Evolutionary conservation across 805 yeast species (phyloP), one percentile per base, ranked within the genome.

Genomic region (Candida tallmaniae): DNA sequence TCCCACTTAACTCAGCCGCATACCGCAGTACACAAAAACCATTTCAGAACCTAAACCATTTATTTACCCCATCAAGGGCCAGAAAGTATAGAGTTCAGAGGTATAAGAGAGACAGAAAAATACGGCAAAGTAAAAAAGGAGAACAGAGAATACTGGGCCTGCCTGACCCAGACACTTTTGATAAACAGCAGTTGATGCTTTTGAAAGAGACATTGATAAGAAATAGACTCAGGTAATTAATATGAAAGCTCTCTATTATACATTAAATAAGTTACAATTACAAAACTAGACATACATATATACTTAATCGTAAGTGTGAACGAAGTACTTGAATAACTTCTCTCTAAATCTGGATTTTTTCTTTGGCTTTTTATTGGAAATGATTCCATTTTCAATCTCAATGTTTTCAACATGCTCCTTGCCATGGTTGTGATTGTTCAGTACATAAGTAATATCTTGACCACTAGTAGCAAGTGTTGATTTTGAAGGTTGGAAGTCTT

Each of bases 301-400:
- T 20, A 20, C 23, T 7, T 7, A 20, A 10, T 50, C 57, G 40
- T 62, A 61, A 26, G 42, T 33, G 34, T 53, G 58, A 16, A 63
- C 46, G 34, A 63, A 63, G 33, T 54, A 57, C 41, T 60, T 62
- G 44, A 51, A 51, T 9, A 53, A 33, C 27, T 41, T 51, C 13
- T 42, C 46, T 25, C 45, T 51, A 22, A 53, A 47, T 30, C 45
- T 49, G 9, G 44, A 42, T n/a, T 41, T 40, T 27, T 42, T 41
- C 31, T 23, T 34, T 21, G 37, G 36, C 18, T 33, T 35, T 8
- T 35, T 13, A 6, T 17, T 34, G 8, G 28, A 28, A 6, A 28
- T 14, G 11, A 29, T 26, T 13, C 18, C 36, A 24, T 24, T 25
- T 10, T 35, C 23, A 21, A 35, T 12, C 5, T 10, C n/a, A 6